These are phyloP conservation scores for Plenodomus biglobosus DNA, from an alignment of 2,329 filamentous ascomycete species.

Conservation along the genomic window DNA sequence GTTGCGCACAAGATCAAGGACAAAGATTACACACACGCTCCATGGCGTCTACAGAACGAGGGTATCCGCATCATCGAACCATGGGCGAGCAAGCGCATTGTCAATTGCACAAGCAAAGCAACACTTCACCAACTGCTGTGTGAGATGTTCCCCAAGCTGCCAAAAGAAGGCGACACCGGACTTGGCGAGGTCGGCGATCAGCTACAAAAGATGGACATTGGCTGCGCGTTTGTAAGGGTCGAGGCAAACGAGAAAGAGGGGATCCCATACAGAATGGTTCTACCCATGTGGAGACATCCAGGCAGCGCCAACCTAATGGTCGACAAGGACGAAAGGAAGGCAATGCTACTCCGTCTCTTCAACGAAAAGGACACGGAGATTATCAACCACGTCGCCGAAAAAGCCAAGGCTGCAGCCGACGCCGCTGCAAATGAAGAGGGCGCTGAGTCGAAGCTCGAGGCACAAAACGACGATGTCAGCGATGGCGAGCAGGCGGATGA, in stretches of 20 bases:
- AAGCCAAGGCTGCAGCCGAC: conserved; percentile 29
- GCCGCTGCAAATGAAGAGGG: conserved; percentile 20
- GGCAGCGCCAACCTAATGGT: conserved; percentile 95
- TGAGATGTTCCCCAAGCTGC: conserved; percentile 95
- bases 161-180: conserved; percentile 69
- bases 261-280: conserved; percentile 75
- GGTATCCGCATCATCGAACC: conserved; percentile 88
- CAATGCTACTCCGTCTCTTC: conserved; percentile 87
- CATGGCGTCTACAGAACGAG: conserved; percentile 94
- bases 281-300: conserved; percentile 92
- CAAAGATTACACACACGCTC: conserved; percentile 87
- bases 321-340: conserved; percentile 90
- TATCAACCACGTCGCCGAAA: conserved; percentile 41
- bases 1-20: conserved; percentile 71
- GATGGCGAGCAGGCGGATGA: conserved; percentile 3
- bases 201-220: conserved; percentile 76
- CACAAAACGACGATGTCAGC: conserved; percentile 4
- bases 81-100: conserved; percentile 80
- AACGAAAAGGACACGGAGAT: conserved; percentile 85
- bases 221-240: conserved; percentile 86
- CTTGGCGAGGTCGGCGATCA: conserved; percentile 87
- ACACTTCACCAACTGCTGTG: conserved; percentile 81
- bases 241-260: conserved; percentile 70
- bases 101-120: conserved; percentile 73
- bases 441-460: conserved; percentile 4